These are phyloP conservation scores for Phytophthora vignae DNA, from an alignment of 352 stramenopile species.

Conservation along the genomic window DNA sequence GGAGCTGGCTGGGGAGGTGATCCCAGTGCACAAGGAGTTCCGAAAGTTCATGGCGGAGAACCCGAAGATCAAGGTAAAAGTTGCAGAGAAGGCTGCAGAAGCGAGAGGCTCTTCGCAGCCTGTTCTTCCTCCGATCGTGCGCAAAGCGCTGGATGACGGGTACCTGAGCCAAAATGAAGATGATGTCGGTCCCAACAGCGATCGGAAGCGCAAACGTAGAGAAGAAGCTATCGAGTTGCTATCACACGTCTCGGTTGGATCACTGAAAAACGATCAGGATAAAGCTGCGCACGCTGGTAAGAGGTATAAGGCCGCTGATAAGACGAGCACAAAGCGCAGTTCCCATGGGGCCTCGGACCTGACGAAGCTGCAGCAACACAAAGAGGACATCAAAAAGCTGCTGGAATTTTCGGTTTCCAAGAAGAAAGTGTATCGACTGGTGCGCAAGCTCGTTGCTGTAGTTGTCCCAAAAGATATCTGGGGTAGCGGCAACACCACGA, in stretches of 20 bases:
- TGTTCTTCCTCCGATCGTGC: conserved; percentile 33
- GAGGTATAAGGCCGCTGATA: conserved; percentile 15
- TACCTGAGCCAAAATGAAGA: conserved; percentile 68
- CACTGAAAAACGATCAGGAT: not conserved
- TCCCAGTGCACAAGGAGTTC: conserved; percentile 45
- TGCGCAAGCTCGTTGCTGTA: conserved; percentile 57
- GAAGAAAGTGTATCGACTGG: conserved; percentile 51
- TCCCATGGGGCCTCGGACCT: conserved; percentile 16
- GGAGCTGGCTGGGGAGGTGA: conserved; percentile 38
- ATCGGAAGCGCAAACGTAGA: conserved; percentile 58
- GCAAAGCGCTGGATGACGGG: conserved; percentile 52
- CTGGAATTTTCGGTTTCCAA: conserved; percentile 55
- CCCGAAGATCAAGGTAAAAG: conserved; percentile 34
- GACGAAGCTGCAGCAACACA: conserved; percentile 59
- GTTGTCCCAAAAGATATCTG: conserved; percentile 73
- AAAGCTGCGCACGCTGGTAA: conserved; percentile 4
- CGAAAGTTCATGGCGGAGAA: conserved; percentile 58
- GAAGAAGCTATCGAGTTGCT: conserved; percentile 59
- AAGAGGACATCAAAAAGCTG: conserved; percentile 53
- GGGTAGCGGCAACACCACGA: conserved; percentile 35
- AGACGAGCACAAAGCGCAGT: not conserved
- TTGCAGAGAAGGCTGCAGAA: conserved; percentile 21
- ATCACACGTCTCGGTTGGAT: conserved; percentile 39
- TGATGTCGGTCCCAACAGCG: conserved; percentile 10
- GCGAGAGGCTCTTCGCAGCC: conserved; percentile 10